Conservation (phyloP, 2,329 filamentous ascomycete genomes). For the Pseudofabraea citricarpa region DNA sequence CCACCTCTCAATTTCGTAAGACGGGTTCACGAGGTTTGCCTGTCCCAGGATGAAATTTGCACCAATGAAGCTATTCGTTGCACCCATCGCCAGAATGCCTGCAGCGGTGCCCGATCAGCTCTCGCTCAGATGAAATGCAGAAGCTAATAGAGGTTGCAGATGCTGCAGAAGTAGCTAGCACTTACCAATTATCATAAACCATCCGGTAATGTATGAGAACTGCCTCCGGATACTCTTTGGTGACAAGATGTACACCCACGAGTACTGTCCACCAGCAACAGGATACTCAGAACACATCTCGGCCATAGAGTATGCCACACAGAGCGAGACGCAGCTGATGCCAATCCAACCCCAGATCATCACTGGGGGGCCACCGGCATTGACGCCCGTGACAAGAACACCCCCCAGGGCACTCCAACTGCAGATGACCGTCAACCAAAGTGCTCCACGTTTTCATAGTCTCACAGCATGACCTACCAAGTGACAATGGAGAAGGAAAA, state of each 20-base stretch:
- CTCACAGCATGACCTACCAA: constrained; percentile 28
- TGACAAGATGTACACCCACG: constrained; percentile 51
- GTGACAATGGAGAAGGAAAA: constrained; percentile 56
- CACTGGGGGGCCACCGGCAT: constrained; percentile 50
- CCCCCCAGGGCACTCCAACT: constrained; percentile 52
- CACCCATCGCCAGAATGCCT: constrained; percentile 42
- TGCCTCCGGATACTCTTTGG: constrained; percentile 39
- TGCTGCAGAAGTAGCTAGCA: no score
- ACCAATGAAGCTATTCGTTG: constrained; percentile 47
- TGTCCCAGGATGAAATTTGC: constrained; percentile 52
- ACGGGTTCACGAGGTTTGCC: constrained; percentile 45
- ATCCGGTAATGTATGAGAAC: constrained; percentile 40
- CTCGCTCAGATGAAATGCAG: no score
- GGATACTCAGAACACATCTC: constrained; percentile 54
- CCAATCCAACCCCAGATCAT: constrained; percentile 55
- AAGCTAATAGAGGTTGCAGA: no score
- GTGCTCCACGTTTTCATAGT: constrained; percentile 5
- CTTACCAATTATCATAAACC: constrained; percentile 43
- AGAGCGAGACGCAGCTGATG: constrained; percentile 43
- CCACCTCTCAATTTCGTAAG: constrained; percentile 49
- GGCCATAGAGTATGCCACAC: constrained; percentile 53
- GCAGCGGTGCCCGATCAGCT: no score
- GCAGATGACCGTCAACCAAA: no score
- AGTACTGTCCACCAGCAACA: constrained; percentile 52
- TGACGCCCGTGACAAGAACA: constrained; percentile 50